These are phyloP conservation scores for Pneumocystis canis DNA, from an alignment of 1,139 yeast genomes.

Conservation along the genomic window DNA sequence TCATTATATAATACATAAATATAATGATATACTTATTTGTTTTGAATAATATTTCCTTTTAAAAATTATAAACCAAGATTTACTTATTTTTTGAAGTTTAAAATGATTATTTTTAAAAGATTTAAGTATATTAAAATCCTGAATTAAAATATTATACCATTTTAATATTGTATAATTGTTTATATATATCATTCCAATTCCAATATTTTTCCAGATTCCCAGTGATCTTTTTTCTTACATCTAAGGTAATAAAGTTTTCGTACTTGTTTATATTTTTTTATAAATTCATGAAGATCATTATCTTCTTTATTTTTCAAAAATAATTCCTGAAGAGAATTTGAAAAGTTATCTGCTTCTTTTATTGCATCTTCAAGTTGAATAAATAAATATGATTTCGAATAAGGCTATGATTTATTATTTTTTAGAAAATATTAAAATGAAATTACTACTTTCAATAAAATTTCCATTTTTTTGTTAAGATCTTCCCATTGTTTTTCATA, in stretches of 20 bases:
- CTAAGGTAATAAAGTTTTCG: neutral
- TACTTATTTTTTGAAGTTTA: no score
- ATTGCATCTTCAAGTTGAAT: neutral
- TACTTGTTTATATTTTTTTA: neutral
- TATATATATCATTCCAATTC: neutral
- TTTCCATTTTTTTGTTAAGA: neutral
- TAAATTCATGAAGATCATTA: neutral
- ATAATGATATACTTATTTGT: no score
- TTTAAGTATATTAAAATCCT: neutral
- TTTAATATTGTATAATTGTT: neutral
- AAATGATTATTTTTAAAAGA: neutral
- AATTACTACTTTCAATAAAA: neutral
- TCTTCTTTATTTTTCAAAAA: neutral
- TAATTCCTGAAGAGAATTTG: neutral
- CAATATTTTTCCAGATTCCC: neutral
- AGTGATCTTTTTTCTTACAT: neutral
- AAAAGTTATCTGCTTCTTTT: neutral
- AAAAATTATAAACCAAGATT: neutral
- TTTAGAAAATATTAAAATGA: neutral
- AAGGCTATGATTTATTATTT: neutral
- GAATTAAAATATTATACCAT: neutral
- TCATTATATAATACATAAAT: no score
- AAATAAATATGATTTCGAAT: neutral
- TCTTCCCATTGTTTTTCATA: neutral
- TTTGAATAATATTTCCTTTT: no score